Evolutionary conservation across 352 stramenopile species (phyloP).

Genomic region (Phytophthora sp.): DNA sequence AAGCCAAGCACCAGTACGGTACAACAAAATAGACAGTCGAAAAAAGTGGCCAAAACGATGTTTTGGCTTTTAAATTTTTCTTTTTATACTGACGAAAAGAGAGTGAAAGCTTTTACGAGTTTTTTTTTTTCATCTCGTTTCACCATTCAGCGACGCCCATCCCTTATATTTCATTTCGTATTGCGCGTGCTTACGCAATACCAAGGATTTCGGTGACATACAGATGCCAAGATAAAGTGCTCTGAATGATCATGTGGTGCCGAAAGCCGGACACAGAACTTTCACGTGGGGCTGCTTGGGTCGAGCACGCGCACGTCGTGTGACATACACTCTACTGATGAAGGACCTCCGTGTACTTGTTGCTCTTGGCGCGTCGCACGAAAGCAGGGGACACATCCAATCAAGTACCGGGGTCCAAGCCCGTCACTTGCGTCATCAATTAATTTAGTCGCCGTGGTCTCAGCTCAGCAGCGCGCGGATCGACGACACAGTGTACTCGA

Average conservation of each 20-base stretch:
- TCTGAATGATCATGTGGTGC: constrained; percentile 25
- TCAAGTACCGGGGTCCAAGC: constrained; percentile 8
- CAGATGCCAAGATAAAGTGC: constrained; percentile 21
- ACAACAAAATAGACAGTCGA: constrained; percentile 38
- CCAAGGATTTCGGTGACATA: constrained; percentile 26
- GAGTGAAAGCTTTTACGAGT: background rate
- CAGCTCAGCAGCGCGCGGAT: constrained; percentile 62
- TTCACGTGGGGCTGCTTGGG: constrained; percentile 28
- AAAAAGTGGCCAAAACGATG: background rate
- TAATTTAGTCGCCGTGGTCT: constrained; percentile 19
- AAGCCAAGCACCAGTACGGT: constrained; percentile 28
- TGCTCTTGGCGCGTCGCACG: constrained; percentile 26
- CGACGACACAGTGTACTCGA: constrained; percentile 65
- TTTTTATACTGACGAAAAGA: constrained; percentile 13
- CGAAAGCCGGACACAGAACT: constrained; percentile 22
- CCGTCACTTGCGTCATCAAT: constrained; percentile 29
- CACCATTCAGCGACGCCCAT: background rate
- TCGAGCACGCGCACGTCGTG: constrained; percentile 1
- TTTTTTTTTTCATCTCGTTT: constrained; percentile 3
- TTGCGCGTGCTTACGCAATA: constrained; percentile 24
- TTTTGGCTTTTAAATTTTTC: constrained; percentile 8
- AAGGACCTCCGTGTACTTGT: constrained; percentile 8
- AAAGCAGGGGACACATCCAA: constrained; percentile 12
- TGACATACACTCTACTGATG: constrained; percentile 21
- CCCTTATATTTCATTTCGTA: too few species aligned